Evolutionary conservation across 257 asterid species (phyloP).

Genomic region (Lycium ferocissimum): DNA sequence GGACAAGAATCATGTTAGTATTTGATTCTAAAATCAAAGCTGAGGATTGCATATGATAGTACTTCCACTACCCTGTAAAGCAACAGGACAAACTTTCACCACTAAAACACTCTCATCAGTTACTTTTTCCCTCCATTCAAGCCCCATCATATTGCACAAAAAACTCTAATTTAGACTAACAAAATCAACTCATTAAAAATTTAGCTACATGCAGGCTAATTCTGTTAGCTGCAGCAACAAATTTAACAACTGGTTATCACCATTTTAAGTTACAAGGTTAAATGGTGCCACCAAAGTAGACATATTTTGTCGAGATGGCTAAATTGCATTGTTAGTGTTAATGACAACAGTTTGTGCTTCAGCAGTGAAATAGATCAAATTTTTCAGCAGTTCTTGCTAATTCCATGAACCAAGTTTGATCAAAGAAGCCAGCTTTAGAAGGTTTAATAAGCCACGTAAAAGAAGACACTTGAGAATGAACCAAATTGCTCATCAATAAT

Average conservation of each 20-base stretch:
- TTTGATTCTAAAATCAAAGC: background rate
- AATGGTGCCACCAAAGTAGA: background rate
- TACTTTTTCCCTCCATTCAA: background rate
- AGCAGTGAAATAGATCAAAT: background rate
- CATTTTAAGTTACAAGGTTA: background rate
- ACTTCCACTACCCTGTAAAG: background rate
- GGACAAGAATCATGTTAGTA: background rate
- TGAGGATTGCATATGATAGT: background rate
- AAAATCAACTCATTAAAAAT: background rate
- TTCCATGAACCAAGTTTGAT: background rate
- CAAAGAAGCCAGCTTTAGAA: background rate
- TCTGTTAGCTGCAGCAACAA: background rate
- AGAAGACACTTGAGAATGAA: background rate
- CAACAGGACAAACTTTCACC: background rate
- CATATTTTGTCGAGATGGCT: background rate
- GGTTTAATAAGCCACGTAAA: background rate
- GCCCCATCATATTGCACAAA: background rate
- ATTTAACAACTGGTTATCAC: background rate
- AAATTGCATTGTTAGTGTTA: too few species aligned
- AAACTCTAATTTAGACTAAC: background rate
- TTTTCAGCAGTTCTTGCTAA: background rate
- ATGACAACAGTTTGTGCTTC: background rate
- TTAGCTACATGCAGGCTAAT: background rate
- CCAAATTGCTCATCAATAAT: background rate
- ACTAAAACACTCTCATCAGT: background rate